Percentiles rank a stretch among this genome's conserved stretches.
Evolutionary conservation across 164 flowering plant species (phyloP).

Genomic region (Cinnamomum chago): DNA sequence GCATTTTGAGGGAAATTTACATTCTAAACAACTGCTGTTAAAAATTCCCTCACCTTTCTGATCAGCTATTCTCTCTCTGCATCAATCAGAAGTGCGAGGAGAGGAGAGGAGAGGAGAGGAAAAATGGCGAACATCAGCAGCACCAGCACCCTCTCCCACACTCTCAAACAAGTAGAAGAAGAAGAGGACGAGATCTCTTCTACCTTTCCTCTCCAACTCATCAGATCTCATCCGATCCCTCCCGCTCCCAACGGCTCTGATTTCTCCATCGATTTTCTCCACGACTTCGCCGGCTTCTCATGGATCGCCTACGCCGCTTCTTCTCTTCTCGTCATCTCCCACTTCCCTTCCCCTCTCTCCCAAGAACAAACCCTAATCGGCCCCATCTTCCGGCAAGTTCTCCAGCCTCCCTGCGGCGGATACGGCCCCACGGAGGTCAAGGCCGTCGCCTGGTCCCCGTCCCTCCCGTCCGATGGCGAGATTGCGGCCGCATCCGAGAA

Average conservation of each 20-base stretch:
- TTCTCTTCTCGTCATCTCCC: constrained; percentile 82
- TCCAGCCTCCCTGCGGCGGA: constrained; percentile 41
- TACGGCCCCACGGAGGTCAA: constrained; percentile 25
- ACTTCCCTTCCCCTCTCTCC: constrained; percentile 72
- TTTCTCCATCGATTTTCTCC: constrained; percentile 59
- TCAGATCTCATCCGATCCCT: constrained; percentile 55
- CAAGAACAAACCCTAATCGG: constrained; percentile 40
- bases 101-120: too few relatives aligned
- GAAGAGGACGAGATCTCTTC: constrained; percentile 5
- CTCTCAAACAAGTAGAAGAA: neutral
- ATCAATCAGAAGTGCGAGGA: too few relatives aligned
- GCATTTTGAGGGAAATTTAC: too few relatives aligned
- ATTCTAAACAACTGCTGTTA: too few relatives aligned
- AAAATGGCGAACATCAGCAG: too few relatives aligned
- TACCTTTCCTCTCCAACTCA: constrained; percentile 52
- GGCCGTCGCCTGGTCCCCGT: constrained; percentile 63
- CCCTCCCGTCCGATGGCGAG: constrained; percentile 51
- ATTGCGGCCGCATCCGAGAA: constrained; percentile 68
- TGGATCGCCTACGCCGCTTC: constrained; percentile 94
- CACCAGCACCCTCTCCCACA: too few relatives aligned
- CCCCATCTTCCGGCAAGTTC: constrained; percentile 70
- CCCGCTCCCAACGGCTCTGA: constrained; percentile 51
- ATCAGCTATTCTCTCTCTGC: too few relatives aligned
- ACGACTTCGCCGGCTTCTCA: constrained; percentile 63
- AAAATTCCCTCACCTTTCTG: too few relatives aligned